Evolutionary conservation across 2,329 filamentous ascomycete genomes (phyloP).

Genomic region (Fusarium lateritium): DNA sequence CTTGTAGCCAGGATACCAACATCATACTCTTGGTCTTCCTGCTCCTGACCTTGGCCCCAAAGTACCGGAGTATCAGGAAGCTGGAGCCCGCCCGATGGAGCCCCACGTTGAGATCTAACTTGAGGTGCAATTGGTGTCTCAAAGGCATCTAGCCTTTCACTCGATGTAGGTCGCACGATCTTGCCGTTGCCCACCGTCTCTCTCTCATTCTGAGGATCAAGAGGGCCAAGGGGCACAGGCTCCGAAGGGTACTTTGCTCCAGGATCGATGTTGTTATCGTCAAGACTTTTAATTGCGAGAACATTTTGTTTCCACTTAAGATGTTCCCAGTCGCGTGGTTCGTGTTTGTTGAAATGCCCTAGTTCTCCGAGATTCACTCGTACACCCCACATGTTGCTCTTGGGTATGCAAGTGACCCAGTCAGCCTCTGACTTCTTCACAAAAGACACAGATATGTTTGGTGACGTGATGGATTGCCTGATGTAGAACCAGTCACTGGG

Average conservation of each 20-base stretch:
- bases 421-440: constrained; percentile 11
- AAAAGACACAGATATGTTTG: constrained; percentile 22
- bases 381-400: constrained; percentile 45
- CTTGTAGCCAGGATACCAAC: constrained; percentile 18
- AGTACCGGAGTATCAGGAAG: neutral
- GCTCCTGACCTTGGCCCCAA: neutral
- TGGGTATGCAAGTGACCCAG: constrained; percentile 38
- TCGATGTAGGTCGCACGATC: neutral
- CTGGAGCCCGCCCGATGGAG: neutral
- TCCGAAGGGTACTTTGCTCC: neutral
- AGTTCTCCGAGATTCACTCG: neutral
- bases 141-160: neutral
- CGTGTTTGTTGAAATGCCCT: neutral
- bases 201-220: neutral
- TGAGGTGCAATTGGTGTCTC: neutral
- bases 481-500: constrained; percentile 47
- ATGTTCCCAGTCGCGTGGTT: neutral
- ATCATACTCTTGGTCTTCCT: neutral
- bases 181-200: neutral
- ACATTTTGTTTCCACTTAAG: neutral
- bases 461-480: constrained; percentile 40
- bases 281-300: neutral
- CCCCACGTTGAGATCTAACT: no score
- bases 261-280: neutral
- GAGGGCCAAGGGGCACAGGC: neutral